Percentiles rank a stretch among this genome's conserved stretches.
phyloP scores from a whole-genome alignment of 371 early-diverging fungal genomes.

The Mortierella sp. region DNA sequence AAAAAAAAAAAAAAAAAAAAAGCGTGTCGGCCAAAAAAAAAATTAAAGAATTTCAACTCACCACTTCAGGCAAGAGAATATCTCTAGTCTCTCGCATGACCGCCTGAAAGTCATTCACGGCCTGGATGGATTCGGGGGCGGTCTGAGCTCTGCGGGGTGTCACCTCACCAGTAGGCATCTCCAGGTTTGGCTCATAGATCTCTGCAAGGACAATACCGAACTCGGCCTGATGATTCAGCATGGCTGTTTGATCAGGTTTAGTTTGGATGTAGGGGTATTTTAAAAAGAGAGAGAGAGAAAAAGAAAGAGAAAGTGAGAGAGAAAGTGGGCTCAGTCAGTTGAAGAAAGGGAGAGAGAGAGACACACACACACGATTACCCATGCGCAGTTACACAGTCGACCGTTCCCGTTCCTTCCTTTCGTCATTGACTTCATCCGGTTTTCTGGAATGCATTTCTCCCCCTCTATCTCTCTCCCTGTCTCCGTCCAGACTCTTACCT shows the following conservation, averaged over 20 bases:
- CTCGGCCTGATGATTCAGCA: slow-evolving; percentile 75
- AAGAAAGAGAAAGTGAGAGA: slow-evolving; percentile 8
- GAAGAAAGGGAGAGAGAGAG: slow-evolving; percentile 4
- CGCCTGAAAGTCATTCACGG: slow-evolving; percentile 71
- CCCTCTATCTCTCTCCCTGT: slow-evolving; percentile 10
- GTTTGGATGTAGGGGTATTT: neutral
- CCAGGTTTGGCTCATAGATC: slow-evolving; percentile 63
- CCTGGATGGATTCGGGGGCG: slow-evolving; percentile 67
- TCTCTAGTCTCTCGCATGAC: slow-evolving; percentile 71
- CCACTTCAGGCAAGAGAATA: slow-evolving; percentile 74
- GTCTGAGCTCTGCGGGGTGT: slow-evolving; percentile 61
- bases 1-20: neutral
- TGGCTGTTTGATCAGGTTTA: slow-evolving; percentile 44
- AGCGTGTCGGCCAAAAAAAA: neutral
- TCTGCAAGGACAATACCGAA: slow-evolving; percentile 72
- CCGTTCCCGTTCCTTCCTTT: neutral
- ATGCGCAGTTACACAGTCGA: neutral
- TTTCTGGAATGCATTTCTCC: slow-evolving; percentile 1
- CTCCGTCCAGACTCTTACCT: slow-evolving; percentile 43
- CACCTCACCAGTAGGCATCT: slow-evolving; percentile 51
- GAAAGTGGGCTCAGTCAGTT: neutral
- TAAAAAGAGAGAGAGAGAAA: neutral
- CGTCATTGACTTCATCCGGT: slow-evolving; percentile 7
- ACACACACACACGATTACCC: too few relatives aligned
- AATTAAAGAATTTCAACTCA: slow-evolving; percentile 37